phyloP scores from a whole-genome alignment of 768 basidiomycete species.

The Scleroderma citrinum region DNA sequence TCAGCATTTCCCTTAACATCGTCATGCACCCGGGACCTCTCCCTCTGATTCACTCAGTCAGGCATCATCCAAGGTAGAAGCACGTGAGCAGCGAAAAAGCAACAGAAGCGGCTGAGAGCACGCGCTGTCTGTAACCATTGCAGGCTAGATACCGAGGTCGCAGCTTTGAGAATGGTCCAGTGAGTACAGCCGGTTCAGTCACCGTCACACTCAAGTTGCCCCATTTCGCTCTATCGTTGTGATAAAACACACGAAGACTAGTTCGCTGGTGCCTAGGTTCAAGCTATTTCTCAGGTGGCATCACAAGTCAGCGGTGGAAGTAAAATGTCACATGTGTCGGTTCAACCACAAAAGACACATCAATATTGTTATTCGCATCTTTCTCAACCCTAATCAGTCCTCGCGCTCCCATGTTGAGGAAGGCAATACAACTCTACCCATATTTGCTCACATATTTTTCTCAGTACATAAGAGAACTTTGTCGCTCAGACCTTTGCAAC shows the following conservation, averaged over 20 bases:
- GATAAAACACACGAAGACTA: constrained; percentile 60
- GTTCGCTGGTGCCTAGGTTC: constrained; percentile 35
- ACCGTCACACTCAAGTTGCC: constrained; percentile 48
- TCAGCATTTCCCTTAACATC: constrained; percentile 33
- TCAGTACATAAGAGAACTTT: constrained; percentile 56
- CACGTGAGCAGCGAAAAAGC: constrained; percentile 15
- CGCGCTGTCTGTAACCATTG: too few relatives aligned
- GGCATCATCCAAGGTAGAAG: constrained; percentile 24
- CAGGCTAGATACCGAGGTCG: constrained; percentile 17
- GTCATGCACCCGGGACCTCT: constrained; percentile 28
- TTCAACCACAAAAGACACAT: constrained; percentile 30
- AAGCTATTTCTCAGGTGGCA: constrained; percentile 21
- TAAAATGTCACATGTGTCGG: constrained; percentile 29
- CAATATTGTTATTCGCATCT: constrained; percentile 26
- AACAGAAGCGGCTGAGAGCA: constrained; percentile 15
- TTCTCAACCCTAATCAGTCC: constrained; percentile 20
- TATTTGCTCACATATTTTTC: constrained; percentile 47
- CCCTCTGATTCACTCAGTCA: constrained; percentile 31
- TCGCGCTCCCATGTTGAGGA: constrained; percentile 22
- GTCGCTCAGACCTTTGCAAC: constrained; percentile 48
- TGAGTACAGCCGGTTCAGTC: constrained; percentile 16
- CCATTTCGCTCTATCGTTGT: constrained; percentile 68
- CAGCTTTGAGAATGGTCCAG: constrained; percentile 17
- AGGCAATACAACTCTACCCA: too few relatives aligned
- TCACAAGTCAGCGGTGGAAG: constrained; percentile 26